These are phyloP conservation scores for Talaromyces sp. DNA, from an alignment of 2,329 filamentous ascomycete species.

Conservation along the genomic window DNA sequence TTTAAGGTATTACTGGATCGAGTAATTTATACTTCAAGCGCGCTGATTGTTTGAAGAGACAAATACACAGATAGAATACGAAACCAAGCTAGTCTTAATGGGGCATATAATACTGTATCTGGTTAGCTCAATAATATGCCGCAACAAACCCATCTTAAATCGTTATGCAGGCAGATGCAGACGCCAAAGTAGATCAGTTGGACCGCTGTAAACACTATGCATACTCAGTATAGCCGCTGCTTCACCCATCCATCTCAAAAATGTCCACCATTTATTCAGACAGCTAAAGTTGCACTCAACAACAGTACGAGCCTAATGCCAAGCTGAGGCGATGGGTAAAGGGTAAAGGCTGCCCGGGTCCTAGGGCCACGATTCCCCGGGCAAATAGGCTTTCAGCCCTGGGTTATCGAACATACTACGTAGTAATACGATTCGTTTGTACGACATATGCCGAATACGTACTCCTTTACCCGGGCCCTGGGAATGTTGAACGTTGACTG, in stretches of 20 bases:
- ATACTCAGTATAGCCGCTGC: not conserved
- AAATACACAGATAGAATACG: not conserved
- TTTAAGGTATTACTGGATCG: not conserved
- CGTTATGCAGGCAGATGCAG: not conserved
- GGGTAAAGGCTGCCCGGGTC: not conserved
- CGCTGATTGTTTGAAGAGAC: not conserved
- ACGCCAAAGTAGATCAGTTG: not conserved
- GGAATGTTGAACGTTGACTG: not conserved
- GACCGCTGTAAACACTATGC: not conserved
- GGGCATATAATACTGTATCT: not conserved
- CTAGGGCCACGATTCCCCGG: not conserved
- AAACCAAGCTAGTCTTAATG: not conserved
- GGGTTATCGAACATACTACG: not conserved
- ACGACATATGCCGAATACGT: not conserved
- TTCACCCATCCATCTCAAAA: not conserved
- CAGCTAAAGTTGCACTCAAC: not conserved
- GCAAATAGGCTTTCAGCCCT: conserved; percentile 3
- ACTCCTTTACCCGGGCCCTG: not conserved
- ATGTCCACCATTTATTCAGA: not conserved
- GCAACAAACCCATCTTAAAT: not conserved
- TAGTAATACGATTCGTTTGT: not conserved
- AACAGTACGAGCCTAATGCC: not conserved
- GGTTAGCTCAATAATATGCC: not conserved
- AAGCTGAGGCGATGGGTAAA: not conserved
- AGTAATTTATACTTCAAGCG: not conserved